phyloP scores from a whole-genome alignment of 768 basidiomycete genomes.

The Tulasnella sp. region DNA sequence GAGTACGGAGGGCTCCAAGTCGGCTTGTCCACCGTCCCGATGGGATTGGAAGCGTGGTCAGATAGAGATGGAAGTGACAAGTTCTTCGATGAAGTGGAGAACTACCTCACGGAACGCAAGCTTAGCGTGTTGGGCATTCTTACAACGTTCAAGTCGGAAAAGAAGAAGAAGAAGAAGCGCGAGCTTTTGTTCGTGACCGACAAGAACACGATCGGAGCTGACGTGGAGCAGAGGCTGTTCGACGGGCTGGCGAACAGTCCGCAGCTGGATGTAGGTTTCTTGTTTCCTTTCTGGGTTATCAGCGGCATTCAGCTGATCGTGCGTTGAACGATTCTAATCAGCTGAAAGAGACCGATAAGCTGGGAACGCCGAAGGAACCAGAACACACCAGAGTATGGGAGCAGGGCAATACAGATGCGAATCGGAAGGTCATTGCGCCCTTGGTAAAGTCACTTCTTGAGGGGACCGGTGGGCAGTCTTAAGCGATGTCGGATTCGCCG shows the following conservation, averaged over 20 bases:
- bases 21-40: conserved; percentile 75
- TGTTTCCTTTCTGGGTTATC: conserved; percentile 21
- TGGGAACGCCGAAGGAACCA: conserved; percentile 22
- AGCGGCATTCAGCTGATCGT: neutral
- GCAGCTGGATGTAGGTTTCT: conserved; percentile 16
- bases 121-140: conserved; percentile 68
- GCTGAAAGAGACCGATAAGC: conserved; percentile 9
- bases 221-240: conserved; percentile 13
- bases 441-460: conserved; percentile 52
- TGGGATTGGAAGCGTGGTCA: conserved; percentile 49
- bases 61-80: conserved; percentile 28
- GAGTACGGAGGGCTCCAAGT: conserved; percentile 38
- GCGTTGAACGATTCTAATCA: neutral
- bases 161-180: conserved; percentile 23
- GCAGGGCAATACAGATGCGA: conserved; percentile 51
- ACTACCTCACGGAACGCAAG: conserved; percentile 54
- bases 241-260: conserved; percentile 16
- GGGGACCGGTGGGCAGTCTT: conserved; percentile 13
- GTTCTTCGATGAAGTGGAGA: conserved; percentile 31
- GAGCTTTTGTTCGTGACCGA: conserved; percentile 15
- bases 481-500: neutral
- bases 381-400: conserved; percentile 41
- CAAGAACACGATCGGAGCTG: conserved; percentile 13
- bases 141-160: conserved; percentile 48
- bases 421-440: conserved; percentile 58